Base-by-base conservation (phyloP, 192 early-diverging fungal species). In the Diversispora epigaea region DNA sequence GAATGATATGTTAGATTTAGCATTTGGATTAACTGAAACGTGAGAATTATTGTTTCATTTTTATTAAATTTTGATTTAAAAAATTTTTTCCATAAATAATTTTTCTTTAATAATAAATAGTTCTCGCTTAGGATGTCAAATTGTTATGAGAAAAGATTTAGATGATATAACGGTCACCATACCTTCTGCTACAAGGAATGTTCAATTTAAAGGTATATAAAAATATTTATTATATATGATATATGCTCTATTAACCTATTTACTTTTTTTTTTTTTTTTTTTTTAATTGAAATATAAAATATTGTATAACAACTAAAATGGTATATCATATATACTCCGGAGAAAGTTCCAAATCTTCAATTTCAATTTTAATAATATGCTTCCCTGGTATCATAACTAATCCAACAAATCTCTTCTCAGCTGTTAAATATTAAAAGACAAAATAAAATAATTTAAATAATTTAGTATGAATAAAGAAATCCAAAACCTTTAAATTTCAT, bases 1-100 rank as follows among this genome's bases (percentile, higher is more conserved):
- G 74, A 96, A 97, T 77, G 97, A 98, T 80, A 97, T 98, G 96
- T 80, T 98, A 55, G 97, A 98, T 84, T 77, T 98, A 76, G 96
- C 96, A 14, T 98, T 96, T 86, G 96, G 94, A 11, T 85, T 97
- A 71, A 96, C 96, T 11, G 95, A 97, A 61, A 98, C 96, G 86
- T 97, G 82, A 77, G 90, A 79, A 43, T 45, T n/a, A 55, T 7
- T 45, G 73, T 47, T 9, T 41, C 22, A 4, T 25, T 46, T n/a
- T 32, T 57, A 6, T 62, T 57, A 32, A 5, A 58, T 6, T 19
- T 41, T 21, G 4, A 6, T 43, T 46, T 45, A 40, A 68, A 71
- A 32, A 32, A n/a, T n/a, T 32, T 52, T 15, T 43, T 64, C 5
- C 40, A 43, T 19, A 4, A 22, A 15, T 50, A 17, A 25, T 17